phyloP scores from a whole-genome alignment of 2,329 filamentous ascomycete genomes.

The Colletotrichum sp. region DNA sequence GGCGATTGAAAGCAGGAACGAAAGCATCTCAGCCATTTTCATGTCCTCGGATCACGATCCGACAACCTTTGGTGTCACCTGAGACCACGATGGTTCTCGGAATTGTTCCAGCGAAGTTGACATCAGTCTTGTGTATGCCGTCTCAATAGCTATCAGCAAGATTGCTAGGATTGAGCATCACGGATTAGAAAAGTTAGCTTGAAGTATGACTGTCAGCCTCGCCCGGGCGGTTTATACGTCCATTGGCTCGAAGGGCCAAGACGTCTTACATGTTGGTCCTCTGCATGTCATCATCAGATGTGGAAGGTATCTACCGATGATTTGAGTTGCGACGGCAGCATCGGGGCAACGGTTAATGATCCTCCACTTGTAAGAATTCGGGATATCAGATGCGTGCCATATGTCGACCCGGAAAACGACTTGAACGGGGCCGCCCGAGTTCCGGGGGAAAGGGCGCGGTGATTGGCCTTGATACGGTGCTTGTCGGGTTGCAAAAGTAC shows the following conservation, averaged over 20 bases:
- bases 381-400: neutral
- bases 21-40: accelerated
- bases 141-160: neutral
- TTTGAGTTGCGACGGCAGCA: neutral
- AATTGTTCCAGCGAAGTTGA: neutral
- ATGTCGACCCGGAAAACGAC: neutral
- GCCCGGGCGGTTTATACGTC: neutral
- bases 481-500: neutral
- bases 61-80: neutral
- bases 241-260: neutral
- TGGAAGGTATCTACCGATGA: neutral
- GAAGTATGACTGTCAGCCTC: neutral
- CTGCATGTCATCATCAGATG: neutral
- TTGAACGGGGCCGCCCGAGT: neutral
- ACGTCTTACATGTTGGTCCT: neutral
- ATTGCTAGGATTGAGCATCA: neutral
- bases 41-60: neutral
- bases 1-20: neutral
- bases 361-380: neutral
- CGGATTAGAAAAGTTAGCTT: neutral
- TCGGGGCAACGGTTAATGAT: neutral
- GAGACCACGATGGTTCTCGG: neutral
- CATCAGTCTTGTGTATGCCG: neutral
- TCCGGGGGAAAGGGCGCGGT: neutral
- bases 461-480: neutral